Evolutionary conservation across 2,329 filamentous ascomycete genomes (phyloP).

Genomic region (Curvularia hawaiiensis): DNA sequence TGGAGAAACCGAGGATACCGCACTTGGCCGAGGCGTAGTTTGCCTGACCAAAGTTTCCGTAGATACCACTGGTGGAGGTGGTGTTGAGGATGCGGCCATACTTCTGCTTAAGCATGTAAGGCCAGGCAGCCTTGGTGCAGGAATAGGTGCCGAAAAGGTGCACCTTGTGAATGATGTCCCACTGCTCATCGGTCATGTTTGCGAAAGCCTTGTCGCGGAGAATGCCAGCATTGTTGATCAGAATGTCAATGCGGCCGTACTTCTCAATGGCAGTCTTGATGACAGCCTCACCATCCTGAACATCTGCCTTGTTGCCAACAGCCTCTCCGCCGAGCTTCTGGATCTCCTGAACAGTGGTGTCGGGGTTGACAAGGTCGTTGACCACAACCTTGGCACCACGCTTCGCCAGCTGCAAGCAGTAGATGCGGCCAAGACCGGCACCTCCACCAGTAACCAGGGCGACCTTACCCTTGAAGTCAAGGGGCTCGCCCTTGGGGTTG

Average conservation of each 20-base stretch:
- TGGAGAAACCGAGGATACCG: constrained; percentile 94
- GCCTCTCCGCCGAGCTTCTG: constrained; percentile 87
- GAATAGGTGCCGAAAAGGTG: constrained; percentile 96
- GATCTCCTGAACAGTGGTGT: constrained; percentile 90
- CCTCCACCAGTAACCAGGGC: constrained; percentile 46
- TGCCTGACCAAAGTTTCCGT: constrained; percentile 98
- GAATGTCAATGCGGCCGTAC: constrained; percentile 90
- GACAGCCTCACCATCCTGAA: constrained; percentile 88
- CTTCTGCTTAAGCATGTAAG: constrained; percentile 97
- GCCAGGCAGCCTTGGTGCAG: constrained; percentile 96
- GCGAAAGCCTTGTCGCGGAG: constrained; percentile 96
- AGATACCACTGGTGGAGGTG: constrained; percentile 95
- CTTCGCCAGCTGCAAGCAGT: constrained; percentile 86
- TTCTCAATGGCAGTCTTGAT: constrained; percentile 93
- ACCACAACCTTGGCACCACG: constrained; percentile 85
- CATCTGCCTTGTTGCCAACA: constrained; percentile 89
- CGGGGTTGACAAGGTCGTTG: constrained; percentile 93
- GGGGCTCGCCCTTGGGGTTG: constrained; percentile 40
- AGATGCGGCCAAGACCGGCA: constrained; percentile 79
- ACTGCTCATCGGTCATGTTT: constrained; percentile 96
- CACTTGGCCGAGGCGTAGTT: constrained; percentile 80
- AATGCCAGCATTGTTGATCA: constrained; percentile 98
- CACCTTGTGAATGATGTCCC: constrained; percentile 90
- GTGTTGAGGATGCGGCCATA: constrained; percentile 98
- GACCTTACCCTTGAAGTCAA: constrained; percentile 47